Evolutionary conservation across 305 asterid species (phyloP).

Genomic region (Ilex paraguariensis): DNA sequence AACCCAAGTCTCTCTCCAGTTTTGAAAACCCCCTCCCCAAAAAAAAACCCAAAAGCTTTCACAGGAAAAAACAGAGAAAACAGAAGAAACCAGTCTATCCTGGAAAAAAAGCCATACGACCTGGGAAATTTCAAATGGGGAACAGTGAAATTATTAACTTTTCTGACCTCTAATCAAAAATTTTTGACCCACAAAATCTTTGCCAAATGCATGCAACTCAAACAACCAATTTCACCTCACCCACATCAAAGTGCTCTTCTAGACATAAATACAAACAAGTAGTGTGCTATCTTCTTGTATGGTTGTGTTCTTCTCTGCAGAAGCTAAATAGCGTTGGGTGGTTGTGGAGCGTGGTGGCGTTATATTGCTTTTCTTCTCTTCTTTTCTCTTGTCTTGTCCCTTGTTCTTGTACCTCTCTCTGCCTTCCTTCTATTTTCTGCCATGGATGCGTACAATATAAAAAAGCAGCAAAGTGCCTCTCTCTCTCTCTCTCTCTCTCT

Average conservation of each 20-base stretch:
- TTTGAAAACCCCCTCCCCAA: not conserved
- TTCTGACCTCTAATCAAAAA: no score
- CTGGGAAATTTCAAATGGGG: no score
- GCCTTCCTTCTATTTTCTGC: constrained; percentile 53
- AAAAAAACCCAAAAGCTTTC: not conserved
- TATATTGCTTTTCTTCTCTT: constrained; percentile 5
- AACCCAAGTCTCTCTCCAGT: constrained; percentile 29
- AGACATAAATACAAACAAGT: no score
- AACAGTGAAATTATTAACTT: no score
- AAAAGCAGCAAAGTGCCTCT: constrained; percentile 68
- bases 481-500: not conserved
- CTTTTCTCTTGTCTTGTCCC: constrained; percentile 12
- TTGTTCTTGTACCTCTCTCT: constrained; percentile 34
- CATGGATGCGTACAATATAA: constrained; percentile 98
- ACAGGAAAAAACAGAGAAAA: no score
- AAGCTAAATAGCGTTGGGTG: no score
- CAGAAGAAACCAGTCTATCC: no score
- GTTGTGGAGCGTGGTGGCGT: constrained; percentile 10
- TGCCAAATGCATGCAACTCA: no score
- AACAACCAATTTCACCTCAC: not conserved
- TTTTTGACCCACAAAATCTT: no score
- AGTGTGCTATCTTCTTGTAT: constrained; percentile 7
- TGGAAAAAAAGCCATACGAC: no score
- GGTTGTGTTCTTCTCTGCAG: constrained; percentile 2
- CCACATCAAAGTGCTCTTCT: not conserved